Evolutionary conservation across 164 flowering plant genomes (phyloP), one percentile per base, ranked within the genome.

Genomic region (Stephania japonica): DNA sequence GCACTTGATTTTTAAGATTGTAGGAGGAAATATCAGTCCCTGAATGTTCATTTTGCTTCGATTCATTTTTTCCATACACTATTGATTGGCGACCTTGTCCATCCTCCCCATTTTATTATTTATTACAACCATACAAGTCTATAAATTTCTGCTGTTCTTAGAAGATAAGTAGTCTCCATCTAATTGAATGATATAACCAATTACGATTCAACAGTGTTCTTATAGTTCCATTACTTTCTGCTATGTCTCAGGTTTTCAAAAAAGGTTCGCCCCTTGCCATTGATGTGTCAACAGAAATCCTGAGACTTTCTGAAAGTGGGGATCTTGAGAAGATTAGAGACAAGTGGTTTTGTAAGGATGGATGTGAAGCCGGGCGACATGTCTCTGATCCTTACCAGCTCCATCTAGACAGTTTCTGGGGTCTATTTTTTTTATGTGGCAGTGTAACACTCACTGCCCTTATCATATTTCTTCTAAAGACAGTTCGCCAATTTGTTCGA

Each of bases 281-380:
- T 7, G 91, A 87, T 86, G 61, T 91, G 78, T 86, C 97, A 11
- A 85, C 86, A 3, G 91, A 92, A 16, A 89, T 91, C 67, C 76
- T 90, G 67, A 78, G 73, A 71, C 91, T 90, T 21, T 83, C 89
- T 1, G 97, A 90, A 75, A 82, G 19, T 44, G 90, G 91, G 24
- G 72, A 76, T 24, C 92, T 91, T 44, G 82, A 80, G 59, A 67
- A 79, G 73, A 83, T 90, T 70, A 85, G 80, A 19, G 69, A 81
- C n/a, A 81, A 75, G 19, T 91, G 97, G 97, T 85, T 89, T 56
- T 85, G 90, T 50, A 75, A 83, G 61, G 61, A 19, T 59, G 86
- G 81, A 44, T 88, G 92, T 64, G 77, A 81, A 14, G 70, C 69
- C 23, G 71, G 75, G 7, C 68, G 32, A n/a, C 59, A 18, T 0